phyloP scores from a whole-genome alignment of 192 early-diverging fungal genomes.

The Coemansia aciculifera region DNA sequence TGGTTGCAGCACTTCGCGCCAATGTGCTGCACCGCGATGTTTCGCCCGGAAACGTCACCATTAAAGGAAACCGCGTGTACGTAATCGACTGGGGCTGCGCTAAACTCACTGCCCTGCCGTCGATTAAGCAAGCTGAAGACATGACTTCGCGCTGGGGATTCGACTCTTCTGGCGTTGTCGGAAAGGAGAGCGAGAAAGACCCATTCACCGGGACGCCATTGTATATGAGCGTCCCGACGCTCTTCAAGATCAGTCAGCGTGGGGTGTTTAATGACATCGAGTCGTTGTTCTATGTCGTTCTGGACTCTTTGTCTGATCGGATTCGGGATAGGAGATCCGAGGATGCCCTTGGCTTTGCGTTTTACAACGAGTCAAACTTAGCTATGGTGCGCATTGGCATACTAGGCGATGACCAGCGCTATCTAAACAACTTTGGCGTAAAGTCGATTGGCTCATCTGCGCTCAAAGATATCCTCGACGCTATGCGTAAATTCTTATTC shows the following conservation, averaged over 20 bases:
- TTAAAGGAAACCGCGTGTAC: not conserved
- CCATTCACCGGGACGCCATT: not conserved
- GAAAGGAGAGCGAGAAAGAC: not conserved
- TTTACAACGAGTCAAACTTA: not conserved
- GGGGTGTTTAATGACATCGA: not conserved
- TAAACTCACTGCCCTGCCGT: not conserved
- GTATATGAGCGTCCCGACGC: slow-evolving; percentile 19
- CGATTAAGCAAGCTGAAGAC: not conserved
- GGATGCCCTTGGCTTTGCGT: not conserved
- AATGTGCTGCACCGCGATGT: slow-evolving; percentile 15
- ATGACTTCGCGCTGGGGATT: not conserved
- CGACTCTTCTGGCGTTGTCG: not conserved
- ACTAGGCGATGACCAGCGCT: not conserved
- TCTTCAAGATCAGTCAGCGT: not conserved
- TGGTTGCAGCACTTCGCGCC: not conserved
- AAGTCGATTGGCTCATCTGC: not conserved
- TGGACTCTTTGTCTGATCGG: not conserved
- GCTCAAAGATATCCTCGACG: not conserved
- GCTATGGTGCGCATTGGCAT: not conserved
- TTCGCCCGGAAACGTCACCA: slow-evolving; percentile 11
- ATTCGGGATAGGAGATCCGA: not conserved
- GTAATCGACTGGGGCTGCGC: slow-evolving; percentile 25
- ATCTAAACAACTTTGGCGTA: not conserved
- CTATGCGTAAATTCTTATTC: not conserved
- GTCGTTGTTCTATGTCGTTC: not conserved